Evolutionary conservation across 2,329 filamentous ascomycete genomes (phyloP), one percentile per base, ranked within the genome.

Genomic region (Pseudocercospora fijiensis): DNA sequence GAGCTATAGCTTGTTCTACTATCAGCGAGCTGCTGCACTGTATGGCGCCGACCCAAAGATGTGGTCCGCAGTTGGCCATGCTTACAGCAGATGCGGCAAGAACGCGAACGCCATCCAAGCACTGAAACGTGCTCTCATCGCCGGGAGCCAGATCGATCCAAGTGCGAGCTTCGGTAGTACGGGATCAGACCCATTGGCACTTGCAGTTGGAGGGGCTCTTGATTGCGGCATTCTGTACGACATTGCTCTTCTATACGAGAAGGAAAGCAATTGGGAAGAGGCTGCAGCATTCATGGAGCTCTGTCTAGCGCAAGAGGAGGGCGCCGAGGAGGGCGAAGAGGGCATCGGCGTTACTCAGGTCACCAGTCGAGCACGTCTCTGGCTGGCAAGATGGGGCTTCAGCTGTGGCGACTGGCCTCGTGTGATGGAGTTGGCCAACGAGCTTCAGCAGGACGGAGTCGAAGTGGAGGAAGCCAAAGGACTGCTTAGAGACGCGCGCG

Each of bases 401-500:
- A 84, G 86, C 41, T 85, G 85, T 10, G 87, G 88, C 43, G 92
- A 96, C 76, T 91, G 91, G 71, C 82, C 84, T 30, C 85, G 90
- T 20, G 91, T 92, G 3, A 90, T 90, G 78, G 86, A 91, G 66
- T 80, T 98, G 47, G 93, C 92, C 0, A 92, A 89, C 65, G 95
- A 99, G 78, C 81, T 99, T 52, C 97, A 93, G 75, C 92, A 97
- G 77, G 95, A 99, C 77, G 95, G 95, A 0, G 88, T 96, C 26
- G 95, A 98, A 77, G 92, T 98, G 1, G 95, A 99, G 76, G 95
- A 99, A 77, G 95, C 95, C 27, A 98, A 98, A 79, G 92, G 92
- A 3, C 80, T 98, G 70, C 90, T 96, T 66, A 85, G 92, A 65
- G 94, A 98, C 76, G 88, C 96, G 11, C 85, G 93, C 70, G 90